Conservation (phyloP, 106 monocot genomes). For the Vanilla planifolia region DNA sequence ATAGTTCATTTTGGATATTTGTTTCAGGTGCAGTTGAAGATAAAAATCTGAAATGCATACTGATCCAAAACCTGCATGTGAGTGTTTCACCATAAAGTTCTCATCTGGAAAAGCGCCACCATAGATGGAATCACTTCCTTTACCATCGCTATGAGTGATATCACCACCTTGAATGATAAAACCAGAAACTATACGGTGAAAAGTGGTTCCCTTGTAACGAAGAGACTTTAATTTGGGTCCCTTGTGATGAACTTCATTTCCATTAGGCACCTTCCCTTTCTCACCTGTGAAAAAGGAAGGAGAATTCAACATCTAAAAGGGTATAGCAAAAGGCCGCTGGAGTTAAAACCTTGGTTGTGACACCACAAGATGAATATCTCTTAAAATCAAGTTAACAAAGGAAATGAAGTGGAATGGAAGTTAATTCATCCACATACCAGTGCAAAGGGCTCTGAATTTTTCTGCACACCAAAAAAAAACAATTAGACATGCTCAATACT, state of each 20-base stretch:
- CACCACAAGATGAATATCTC: neutral
- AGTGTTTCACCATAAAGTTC: slow-evolving; percentile 83
- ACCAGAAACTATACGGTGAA: slow-evolving; percentile 87
- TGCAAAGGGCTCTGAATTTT: slow-evolving; percentile 92
- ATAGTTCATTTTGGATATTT: too few species aligned
- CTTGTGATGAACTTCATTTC: too few species aligned
- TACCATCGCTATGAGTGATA: slow-evolving; percentile 59
- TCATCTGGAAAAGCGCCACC: slow-evolving; percentile 85
- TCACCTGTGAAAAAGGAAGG: slow-evolving; percentile 44
- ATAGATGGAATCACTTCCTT: slow-evolving; percentile 78
- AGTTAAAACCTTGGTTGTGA: neutral
- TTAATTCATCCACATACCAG: slow-evolving; percentile 36
- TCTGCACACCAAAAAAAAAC: slow-evolving; percentile 44
- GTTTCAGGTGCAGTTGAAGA: neutral
- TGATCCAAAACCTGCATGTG: slow-evolving; percentile 65
- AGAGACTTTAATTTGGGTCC: too few species aligned
- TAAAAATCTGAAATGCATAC: neutral
- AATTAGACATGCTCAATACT: neutral
- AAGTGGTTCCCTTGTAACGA: slow-evolving; percentile 77
- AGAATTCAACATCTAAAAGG: neutral
- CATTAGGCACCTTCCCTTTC: slow-evolving; percentile 58
- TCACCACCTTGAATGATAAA: slow-evolving; percentile 99
- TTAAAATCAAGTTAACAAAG: neutral
- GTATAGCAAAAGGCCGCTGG: neutral
- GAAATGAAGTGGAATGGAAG: neutral